Conservation (phyloP, 1,284 basidiomycete species). For the Ceratobasidium sp. region DNA sequence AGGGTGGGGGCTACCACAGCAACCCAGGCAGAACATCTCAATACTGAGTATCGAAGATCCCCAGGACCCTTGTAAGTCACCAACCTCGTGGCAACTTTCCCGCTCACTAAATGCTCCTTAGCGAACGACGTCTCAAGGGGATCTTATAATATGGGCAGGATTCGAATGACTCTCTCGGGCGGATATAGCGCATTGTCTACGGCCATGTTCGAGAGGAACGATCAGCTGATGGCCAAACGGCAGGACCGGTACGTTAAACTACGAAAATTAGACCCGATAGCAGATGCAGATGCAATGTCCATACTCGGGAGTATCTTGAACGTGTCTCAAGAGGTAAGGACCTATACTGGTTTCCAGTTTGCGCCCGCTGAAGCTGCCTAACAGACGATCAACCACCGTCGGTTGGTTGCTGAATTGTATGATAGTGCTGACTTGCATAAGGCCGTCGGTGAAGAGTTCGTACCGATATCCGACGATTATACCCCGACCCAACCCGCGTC, state of each 20-base stretch:
- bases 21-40: slow-evolving; percentile 56
- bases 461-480: not conserved
- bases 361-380: slow-evolving; percentile 41
- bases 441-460: slow-evolving; percentile 59
- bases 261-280: slow-evolving; percentile 48
- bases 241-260: slow-evolving; percentile 55
- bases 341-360: not conserved
- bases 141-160: slow-evolving; percentile 82
- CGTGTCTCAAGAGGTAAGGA: slow-evolving; percentile 74
- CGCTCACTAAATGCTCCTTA: slow-evolving; percentile 48
- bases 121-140: slow-evolving; percentile 93
- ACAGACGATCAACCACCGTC: slow-evolving; percentile 73
- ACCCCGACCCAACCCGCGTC: slow-evolving; percentile 5
- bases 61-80: slow-evolving; percentile 77
- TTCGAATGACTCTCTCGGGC: slow-evolving; percentile 82
- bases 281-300: slow-evolving; percentile 71
- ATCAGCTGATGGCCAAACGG: slow-evolving; percentile 62
- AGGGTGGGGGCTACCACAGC: slow-evolving; percentile 63
- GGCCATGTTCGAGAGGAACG: slow-evolving; percentile 64
- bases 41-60: slow-evolving; percentile 92
- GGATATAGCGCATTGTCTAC: slow-evolving; percentile 84
- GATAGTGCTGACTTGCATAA: slow-evolving; percentile 66
- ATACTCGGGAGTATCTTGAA: slow-evolving; percentile 81
- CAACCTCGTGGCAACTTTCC: slow-evolving; percentile 25
- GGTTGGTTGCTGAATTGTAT: slow-evolving; percentile 71